Percentiles rank a stretch among this genome's conserved stretches.
phyloP scores from a whole-genome alignment of 2,329 filamentous ascomycete genomes.

The Pseudogymnoascus verrucosus region DNA sequence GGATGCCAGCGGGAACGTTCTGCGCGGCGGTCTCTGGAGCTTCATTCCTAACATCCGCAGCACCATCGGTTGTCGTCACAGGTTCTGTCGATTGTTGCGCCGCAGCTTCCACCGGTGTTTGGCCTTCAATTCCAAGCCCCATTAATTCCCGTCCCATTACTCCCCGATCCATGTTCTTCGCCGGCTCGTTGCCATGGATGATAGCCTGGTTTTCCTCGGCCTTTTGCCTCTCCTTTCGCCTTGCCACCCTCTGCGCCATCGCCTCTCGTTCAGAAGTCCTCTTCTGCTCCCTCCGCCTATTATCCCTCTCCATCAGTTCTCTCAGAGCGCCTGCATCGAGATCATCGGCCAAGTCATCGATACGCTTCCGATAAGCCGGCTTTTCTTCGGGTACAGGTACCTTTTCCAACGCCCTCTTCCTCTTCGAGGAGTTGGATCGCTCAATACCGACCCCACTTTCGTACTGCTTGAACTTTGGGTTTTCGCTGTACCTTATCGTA shows the following conservation, averaged over 20 bases:
- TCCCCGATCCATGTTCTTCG: conserved; percentile 51
- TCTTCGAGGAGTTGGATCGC: conserved; percentile 37
- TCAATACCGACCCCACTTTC: conserved; percentile 34
- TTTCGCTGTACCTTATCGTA: conserved; percentile 65
- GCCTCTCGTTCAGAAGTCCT: conserved; percentile 59
- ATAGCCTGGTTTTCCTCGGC: conserved; percentile 49
- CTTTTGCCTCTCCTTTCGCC: conserved; percentile 58
- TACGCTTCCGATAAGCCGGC: conserved; percentile 51
- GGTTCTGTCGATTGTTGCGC: conserved; percentile 11
- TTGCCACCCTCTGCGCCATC: conserved; percentile 55
- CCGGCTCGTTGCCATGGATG: conserved; percentile 42
- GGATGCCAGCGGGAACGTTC: conserved; percentile 12
- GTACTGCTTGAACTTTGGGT: conserved; percentile 47
- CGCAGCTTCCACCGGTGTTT: neutral
- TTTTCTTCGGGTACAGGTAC: conserved; percentile 53
- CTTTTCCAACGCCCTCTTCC: conserved; percentile 36
- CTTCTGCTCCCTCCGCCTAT: conserved; percentile 70
- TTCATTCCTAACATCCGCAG: conserved; percentile 18
- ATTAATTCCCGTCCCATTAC: conserved; percentile 50
- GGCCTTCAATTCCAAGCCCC: conserved; percentile 46
- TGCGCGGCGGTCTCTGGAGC: conserved; percentile 16
- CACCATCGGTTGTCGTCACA: conserved; percentile 10
- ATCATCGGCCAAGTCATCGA: conserved; percentile 71
- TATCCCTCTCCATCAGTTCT: conserved; percentile 84
- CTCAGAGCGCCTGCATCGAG: conserved; percentile 77